Percentiles rank a stretch among this genome's conserved stretches.
Evolutionary conservation across 2,329 filamentous ascomycete species (phyloP).

Genomic region (Geosmithia putterillii): DNA sequence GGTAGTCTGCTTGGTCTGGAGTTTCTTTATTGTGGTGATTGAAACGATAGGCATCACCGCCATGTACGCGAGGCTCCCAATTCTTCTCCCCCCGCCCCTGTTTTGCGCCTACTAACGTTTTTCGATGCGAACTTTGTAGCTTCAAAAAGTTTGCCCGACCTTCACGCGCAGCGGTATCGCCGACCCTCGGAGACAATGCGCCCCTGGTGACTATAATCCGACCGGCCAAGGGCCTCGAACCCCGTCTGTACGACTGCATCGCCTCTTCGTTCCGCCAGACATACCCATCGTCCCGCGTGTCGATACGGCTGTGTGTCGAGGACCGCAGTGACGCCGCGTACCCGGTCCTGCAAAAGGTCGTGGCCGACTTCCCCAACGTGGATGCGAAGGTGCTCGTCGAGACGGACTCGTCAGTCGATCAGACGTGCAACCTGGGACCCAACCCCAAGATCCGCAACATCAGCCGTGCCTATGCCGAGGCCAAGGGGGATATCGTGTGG

Average conservation of each 20-base stretch:
- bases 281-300: slow-evolving; percentile 66
- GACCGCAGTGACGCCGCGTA: slow-evolving; percentile 65
- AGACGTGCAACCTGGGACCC: slow-evolving; percentile 53
- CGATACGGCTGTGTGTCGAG: slow-evolving; percentile 72
- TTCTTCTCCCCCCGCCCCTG: slow-evolving; percentile 1
- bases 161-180: slow-evolving; percentile 36
- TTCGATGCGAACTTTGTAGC: slow-evolving; percentile 16
- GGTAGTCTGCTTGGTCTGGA: slow-evolving; percentile 39
- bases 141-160: slow-evolving; percentile 40
- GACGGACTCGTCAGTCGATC: slow-evolving; percentile 43
- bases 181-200: slow-evolving; percentile 36
- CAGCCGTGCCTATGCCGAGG: slow-evolving; percentile 83
- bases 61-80: slow-evolving; percentile 28
- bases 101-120: background rate
- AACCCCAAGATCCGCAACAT: slow-evolving; percentile 99
- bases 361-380: slow-evolving; percentile 59
- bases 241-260: slow-evolving; percentile 83
- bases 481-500: slow-evolving; percentile 82
- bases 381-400: slow-evolving; percentile 70
- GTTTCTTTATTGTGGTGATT: slow-evolving; percentile 35
- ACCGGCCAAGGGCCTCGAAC: slow-evolving; percentile 86
- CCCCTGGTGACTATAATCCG: slow-evolving; percentile 86
- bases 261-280: slow-evolving; percentile 72
- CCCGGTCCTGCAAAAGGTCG: slow-evolving; percentile 56
- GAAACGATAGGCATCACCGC: slow-evolving; percentile 43